These are phyloP conservation scores for Prunus armeniaca DNA, from an alignment of 306 rosid species.

Conservation along the genomic window DNA sequence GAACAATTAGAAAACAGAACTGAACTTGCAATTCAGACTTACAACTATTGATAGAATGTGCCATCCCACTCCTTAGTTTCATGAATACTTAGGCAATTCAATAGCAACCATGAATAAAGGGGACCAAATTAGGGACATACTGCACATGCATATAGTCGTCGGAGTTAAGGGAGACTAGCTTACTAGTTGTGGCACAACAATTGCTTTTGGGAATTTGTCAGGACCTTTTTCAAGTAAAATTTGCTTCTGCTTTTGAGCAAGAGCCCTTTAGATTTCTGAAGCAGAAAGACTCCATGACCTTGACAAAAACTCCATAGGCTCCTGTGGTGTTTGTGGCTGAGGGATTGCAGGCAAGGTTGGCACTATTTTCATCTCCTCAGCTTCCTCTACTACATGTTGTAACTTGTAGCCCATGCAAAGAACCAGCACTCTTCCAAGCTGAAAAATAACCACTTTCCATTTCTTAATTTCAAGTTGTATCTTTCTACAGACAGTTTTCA, in stretches of 20 bases:
- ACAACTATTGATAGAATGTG: no score
- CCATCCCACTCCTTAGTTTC: background rate
- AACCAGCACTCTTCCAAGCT: constrained; percentile 36
- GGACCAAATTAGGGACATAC: background rate
- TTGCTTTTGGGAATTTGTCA: constrained; percentile 38
- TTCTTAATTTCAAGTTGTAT: constrained; percentile 7
- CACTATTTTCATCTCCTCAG: constrained; percentile 34
- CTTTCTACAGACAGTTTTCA: constrained; percentile 1
- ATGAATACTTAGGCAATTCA: background rate
- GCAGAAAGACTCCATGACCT: constrained; percentile 96
- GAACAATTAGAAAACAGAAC: background rate
- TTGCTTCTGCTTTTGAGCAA: constrained; percentile 64
- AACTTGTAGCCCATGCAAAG: constrained; percentile 42
- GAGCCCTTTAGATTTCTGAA: constrained; percentile 84
- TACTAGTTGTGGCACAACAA: constrained; percentile 54
- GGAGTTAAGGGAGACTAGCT: constrained; percentile 16
- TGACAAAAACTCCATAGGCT: constrained; percentile 88
- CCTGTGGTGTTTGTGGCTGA: constrained; percentile 84
- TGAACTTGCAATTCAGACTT: background rate
- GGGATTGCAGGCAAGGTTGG: constrained; percentile 67
- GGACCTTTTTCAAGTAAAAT: constrained; percentile 30
- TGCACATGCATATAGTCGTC: background rate
- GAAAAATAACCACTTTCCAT: constrained; percentile 54
- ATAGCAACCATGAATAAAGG: background rate
- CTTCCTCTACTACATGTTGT: constrained; percentile 35